Conservation (phyloP, 2,329 filamentous ascomycete species). For the Fusarium kyushuense region DNA sequence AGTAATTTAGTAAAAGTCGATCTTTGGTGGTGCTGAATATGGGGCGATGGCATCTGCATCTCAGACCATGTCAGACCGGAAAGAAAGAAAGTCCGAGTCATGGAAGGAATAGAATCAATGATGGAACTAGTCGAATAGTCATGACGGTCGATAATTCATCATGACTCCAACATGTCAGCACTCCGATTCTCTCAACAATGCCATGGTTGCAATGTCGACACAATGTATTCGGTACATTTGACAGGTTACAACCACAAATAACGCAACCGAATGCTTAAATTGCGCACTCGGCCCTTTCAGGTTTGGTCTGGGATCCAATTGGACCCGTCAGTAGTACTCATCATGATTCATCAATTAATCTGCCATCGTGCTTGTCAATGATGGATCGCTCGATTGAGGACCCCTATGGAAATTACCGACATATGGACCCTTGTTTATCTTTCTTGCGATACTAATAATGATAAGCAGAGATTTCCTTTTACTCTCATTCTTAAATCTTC, state of each 20-base stretch:
- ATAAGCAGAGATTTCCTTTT: not conserved
- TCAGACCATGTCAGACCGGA: conserved; percentile 8
- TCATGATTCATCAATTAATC: conserved; percentile 40
- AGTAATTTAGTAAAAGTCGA: not conserved
- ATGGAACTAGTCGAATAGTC: conserved; percentile 11
- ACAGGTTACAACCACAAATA: conserved; percentile 19
- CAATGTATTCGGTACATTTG: conserved; percentile 3
- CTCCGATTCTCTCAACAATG: not conserved
- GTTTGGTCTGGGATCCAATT: conserved; percentile 12
- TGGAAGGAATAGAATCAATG: conserved; percentile 16
- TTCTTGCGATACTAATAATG: not conserved
- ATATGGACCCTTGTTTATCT: conserved; percentile 11
- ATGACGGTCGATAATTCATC: conserved; percentile 1
- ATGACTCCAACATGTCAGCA: not conserved
- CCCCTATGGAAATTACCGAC: conserved; percentile 17
- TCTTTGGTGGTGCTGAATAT: conserved; percentile 21
- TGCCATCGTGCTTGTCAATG: conserved; percentile 26
- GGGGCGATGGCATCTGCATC: conserved; percentile 28
- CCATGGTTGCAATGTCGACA: not conserved
- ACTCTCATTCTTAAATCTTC: not conserved
- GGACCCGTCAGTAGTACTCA: conserved; percentile 10
- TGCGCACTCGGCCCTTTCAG: conserved; percentile 30
- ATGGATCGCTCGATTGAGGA: conserved; percentile 37
- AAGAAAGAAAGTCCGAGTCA: conserved; percentile 23
- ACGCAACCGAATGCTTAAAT: conserved; percentile 38